Evolutionary conservation across 106 monocot genomes (phyloP), one percentile per base, ranked within the genome.

Genomic region (Allium sativum): DNA sequence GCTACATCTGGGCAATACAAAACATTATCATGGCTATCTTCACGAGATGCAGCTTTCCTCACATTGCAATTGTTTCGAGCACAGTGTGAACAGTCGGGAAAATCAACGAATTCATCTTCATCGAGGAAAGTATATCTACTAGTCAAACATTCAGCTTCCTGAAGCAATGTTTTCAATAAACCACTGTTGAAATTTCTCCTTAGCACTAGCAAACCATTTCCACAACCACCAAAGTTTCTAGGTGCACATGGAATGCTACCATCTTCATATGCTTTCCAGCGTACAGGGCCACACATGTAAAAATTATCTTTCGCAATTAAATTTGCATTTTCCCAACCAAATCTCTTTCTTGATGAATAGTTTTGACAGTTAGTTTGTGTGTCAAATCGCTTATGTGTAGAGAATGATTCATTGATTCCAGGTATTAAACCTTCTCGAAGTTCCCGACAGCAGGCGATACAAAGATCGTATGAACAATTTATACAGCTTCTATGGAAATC

Each of bases 401-500:
- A 65, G 53, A 46, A 42, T 61, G 10, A 48, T 42, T 46, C 66
- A 40, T 48, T 63, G 48, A 70, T 67, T 20, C 80, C 77, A 59
- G 80, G 70, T 31, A 62, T 45, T 15, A 19, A 43, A 48, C 74
- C 80, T 66, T 74, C 67, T 67, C 77, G 80, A 48, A 85, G 68
- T 51, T 84, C 84, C n/a, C 62, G 56, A 58, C 84, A 84, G 58
- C 84, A 84, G 20, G 41, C 52, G 54, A 84, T 65, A 43, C 84
- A 84, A 8, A 80, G 48, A 46, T 84, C 84, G 67, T 79, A 79
- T 1, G 62, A 66, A 71, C 79, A 84, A 40, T 18, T 53, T 7
- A 62, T 61, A 59, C 79, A 84, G 76, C 84, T 84, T 76, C 84
- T 69, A 62, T 84, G 84, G 67, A 76, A 76, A 55, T 84, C 77